Base-by-base conservation (phyloP, 352 stramenopile genomes). In the Thalassiosira livingstoniorum region DNA sequence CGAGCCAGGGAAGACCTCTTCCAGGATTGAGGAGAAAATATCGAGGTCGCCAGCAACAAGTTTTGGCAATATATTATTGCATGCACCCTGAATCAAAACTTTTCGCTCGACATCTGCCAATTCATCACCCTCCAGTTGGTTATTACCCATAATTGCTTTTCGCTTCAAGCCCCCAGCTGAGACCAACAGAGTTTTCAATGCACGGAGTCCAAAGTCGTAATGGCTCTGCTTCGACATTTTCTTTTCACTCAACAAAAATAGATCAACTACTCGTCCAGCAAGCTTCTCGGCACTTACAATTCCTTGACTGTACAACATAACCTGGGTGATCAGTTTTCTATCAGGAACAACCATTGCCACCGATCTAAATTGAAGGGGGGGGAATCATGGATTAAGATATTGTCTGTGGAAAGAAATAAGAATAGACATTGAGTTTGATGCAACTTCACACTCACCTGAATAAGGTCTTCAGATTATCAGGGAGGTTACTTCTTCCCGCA, bases 331-430 rank as follows among this genome's bases (percentile, higher is more conserved):
- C 42, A 99, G 86, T 68, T 99, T 97, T 13, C 97, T 91, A 90
- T 99, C 98, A 32, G 98, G 98, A 13, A 98, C 96, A 76, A 99
- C 97, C 98, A 99, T 99, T 4, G 98, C 98, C 70, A 99, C 98
- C 66, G 98, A 98, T 10, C 98, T 93, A n/a, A n/a, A n/a, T n/a
- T n/a, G n/a, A n/a, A n/a, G n/a, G n/a, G n/a, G n/a, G n/a, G n/a
- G n/a, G n/a, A n/a, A n/a, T n/a, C n/a, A n/a, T n/a, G n/a, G n/a
- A n/a, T n/a, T n/a, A n/a, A n/a, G n/a, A n/a, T n/a, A n/a, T n/a
- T n/a, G n/a, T n/a, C n/a, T n/a, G n/a, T n/a, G n/a, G n/a, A n/a
- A n/a, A n/a, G n/a, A n/a, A n/a, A n/a, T n/a, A n/a, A n/a, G n/a
- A n/a, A n/a, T n/a, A n/a, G n/a, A n/a, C n/a, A n/a, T n/a, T n/a